Evolutionary conservation across 371 early-diverging fungal genomes (phyloP).

Genomic region (Nematocida parisii): DNA sequence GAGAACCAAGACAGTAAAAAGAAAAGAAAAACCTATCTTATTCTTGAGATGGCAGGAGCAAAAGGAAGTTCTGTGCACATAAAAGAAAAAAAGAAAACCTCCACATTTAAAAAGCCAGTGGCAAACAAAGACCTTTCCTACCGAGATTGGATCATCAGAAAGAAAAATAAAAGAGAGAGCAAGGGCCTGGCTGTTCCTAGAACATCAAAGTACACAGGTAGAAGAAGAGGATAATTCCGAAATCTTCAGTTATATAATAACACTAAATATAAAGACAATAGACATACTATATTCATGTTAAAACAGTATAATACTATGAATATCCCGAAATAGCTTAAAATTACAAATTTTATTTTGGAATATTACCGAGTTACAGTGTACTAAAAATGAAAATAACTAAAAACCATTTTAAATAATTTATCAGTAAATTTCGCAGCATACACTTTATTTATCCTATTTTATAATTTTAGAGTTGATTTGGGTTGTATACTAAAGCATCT

Average conservation of each 20-base stretch:
- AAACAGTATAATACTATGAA: not conserved
- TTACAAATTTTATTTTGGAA: not conserved
- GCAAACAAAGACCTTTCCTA: constrained; percentile 72
- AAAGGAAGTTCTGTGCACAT: constrained; percentile 38
- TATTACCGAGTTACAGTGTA: no score
- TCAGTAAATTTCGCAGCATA: no score
- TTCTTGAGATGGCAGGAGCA: constrained; percentile 45
- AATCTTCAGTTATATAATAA: not conserved
- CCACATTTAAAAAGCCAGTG: not conserved
- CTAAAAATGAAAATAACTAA: no score
- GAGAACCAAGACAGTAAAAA: constrained; percentile 93
- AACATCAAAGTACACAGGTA: constrained; percentile 88
- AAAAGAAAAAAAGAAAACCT: not conserved
- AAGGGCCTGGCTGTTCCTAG: constrained; percentile 78
- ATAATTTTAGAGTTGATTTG: no score
- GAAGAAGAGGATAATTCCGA: constrained; percentile 73
- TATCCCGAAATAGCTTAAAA: not conserved
- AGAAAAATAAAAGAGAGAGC: constrained; percentile 79
- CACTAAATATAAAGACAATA: not conserved
- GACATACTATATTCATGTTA: no score
- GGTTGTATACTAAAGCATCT: no score
- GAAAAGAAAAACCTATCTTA: constrained; percentile 71
- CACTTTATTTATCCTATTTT: no score
- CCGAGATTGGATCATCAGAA: constrained; percentile 82
- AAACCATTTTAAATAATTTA: no score